phyloP scores from a whole-genome alignment of 306 rosid species.

The Betula pendula region DNA sequence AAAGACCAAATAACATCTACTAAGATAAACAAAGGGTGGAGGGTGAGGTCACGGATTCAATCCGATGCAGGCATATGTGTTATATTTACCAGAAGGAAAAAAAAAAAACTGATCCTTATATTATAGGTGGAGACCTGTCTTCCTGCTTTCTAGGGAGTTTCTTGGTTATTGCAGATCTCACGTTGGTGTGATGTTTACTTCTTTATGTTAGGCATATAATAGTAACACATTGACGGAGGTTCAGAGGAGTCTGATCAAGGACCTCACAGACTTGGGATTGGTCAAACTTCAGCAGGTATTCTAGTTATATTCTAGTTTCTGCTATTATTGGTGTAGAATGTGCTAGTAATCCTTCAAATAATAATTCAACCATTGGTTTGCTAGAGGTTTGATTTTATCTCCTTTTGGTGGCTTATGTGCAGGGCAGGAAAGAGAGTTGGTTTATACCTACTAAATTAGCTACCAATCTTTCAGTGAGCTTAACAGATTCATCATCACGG shows the following conservation, averaged over 20 bases:
- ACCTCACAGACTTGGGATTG: conserved; percentile 90
- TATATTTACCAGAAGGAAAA: background rate
- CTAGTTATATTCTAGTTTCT: conserved; percentile 13
- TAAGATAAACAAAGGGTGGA: background rate
- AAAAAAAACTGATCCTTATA: background rate
- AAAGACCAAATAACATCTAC: background rate
- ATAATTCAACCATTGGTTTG: conserved; percentile 26
- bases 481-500: conserved; percentile 80
- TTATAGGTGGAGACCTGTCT: background rate
- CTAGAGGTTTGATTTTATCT: background rate
- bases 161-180: conserved; percentile 19
- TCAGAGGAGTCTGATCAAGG: conserved; percentile 71
- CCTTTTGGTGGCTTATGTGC: conserved; percentile 28
- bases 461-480: conserved; percentile 90
- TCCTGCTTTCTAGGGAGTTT: conserved; percentile 11
- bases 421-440: conserved; percentile 98
- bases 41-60: background rate
- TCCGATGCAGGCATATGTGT: background rate
- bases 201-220: conserved; percentile 69
- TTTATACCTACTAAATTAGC: conserved; percentile 94
- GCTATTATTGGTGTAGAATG: conserved; percentile 25
- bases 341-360: conserved; percentile 23
- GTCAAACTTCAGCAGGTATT: conserved; percentile 94
- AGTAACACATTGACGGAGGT: conserved; percentile 66
- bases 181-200: conserved; percentile 22